A percentile compares a stretch with the other conserved stretches of the same genome.
phyloP scores from a whole-genome alignment of 2,329 filamentous ascomycete genomes.

The Colletotrichum sp. region DNA sequence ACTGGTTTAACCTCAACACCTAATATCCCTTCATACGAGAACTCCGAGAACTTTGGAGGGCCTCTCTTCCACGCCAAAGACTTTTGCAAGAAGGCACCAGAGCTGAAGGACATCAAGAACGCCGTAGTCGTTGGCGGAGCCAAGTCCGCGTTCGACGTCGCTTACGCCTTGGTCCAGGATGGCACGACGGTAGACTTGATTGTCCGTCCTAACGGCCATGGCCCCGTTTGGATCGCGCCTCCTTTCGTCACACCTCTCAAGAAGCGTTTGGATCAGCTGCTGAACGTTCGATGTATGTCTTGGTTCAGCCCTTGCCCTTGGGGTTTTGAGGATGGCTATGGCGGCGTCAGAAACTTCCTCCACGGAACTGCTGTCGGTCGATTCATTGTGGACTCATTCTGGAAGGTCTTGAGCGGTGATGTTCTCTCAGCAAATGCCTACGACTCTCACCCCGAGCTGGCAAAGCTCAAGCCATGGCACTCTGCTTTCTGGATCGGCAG shows the following conservation, averaged over 20 bases:
- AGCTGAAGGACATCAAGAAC: constrained; percentile 34
- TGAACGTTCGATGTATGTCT: constrained; percentile 59
- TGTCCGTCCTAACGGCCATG: constrained; percentile 53
- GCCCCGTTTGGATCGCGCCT: constrained; percentile 60
- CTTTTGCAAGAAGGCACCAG: constrained; percentile 36
- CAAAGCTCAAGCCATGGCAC: constrained; percentile 45
- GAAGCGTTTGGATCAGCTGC: constrained; percentile 63
- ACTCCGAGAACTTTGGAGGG: constrained; percentile 37
- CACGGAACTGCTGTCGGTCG: constrained; percentile 56
- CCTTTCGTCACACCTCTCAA: constrained; percentile 66
- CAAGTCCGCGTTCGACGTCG: constrained; percentile 65
- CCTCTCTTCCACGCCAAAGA: constrained; percentile 50
- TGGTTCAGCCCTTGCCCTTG: constrained; percentile 73
- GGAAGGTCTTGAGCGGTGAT: constrained; percentile 51
- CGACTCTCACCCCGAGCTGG: constrained; percentile 42
- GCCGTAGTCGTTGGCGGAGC: constrained; percentile 58
- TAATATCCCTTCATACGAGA: constrained; percentile 42
- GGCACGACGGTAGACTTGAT: constrained; percentile 52
- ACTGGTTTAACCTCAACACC: constrained; percentile 53
- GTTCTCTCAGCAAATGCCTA: constrained; percentile 51
- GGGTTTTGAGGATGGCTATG: constrained; percentile 60
- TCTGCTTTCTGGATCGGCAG: constrained; percentile 53
- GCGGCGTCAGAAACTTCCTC: constrained; percentile 50
- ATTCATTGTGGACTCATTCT: constrained; percentile 52
- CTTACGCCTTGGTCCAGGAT: constrained; percentile 54